Conservation (phyloP, 176 grass and related monocot genomes). For the Eleusine indica region DNA sequence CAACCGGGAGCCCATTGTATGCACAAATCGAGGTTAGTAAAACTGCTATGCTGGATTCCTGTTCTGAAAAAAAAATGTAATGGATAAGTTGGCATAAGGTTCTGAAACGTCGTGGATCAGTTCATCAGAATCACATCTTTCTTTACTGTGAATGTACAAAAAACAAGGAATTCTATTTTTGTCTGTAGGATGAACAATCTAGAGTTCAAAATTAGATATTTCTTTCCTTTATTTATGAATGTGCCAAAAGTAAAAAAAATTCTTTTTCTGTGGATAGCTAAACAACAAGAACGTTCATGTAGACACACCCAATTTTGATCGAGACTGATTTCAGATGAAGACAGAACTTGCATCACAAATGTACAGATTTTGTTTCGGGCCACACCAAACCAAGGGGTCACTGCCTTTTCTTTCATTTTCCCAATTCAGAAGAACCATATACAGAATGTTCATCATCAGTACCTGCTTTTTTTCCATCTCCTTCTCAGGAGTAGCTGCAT, state of each 20-base stretch:
- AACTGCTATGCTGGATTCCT: background rate
- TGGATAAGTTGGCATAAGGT: background rate
- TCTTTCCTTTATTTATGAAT: background rate
- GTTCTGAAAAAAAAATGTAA: background rate
- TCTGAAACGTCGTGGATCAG: background rate
- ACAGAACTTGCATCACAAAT: background rate
- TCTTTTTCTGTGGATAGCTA: background rate
- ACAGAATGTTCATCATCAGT: background rate
- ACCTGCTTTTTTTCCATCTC: background rate
- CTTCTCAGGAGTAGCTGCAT: background rate
- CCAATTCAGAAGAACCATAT: background rate
- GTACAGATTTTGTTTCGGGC: background rate
- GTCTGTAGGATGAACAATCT: background rate
- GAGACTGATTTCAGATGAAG: background rate
- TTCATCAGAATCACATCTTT: background rate
- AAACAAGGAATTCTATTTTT: background rate
- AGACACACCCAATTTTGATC: background rate
- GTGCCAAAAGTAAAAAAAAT: background rate
- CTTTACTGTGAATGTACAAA: background rate
- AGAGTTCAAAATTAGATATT: background rate
- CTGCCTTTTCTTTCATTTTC: background rate
- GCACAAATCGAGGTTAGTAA: slow-evolving; percentile 80
- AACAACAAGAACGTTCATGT: background rate
- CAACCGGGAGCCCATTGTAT: slow-evolving; percentile 49
- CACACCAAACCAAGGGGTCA: background rate